Conservation (phyloP, 768 basidiomycete species). For the Rhodotorula babjevae region DNA sequence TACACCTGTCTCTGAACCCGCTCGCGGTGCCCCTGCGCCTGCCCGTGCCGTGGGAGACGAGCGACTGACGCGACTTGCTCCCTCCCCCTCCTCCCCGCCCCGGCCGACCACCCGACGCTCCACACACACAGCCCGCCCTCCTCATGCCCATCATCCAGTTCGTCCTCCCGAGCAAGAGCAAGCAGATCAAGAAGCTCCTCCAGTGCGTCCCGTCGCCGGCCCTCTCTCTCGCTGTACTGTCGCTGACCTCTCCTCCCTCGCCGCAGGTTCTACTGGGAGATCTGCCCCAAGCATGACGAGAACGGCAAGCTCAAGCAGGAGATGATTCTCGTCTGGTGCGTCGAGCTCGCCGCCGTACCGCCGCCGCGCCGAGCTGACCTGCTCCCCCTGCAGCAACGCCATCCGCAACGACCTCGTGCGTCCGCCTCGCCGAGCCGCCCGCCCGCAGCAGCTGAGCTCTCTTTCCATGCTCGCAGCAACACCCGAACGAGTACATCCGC, state of each 20-base stretch:
- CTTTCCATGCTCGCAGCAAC: constrained; percentile 65
- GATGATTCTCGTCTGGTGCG: constrained; percentile 87
- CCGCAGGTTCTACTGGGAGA: constrained; percentile 86
- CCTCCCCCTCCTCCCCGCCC: neutral
- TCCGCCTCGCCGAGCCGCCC: constrained; percentile 44
- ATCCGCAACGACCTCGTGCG: constrained; percentile 80
- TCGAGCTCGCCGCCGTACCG: too few species aligned
- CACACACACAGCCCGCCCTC: constrained; percentile 48
- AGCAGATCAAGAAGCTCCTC: constrained; percentile 91
- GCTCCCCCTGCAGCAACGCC: constrained; percentile 60
- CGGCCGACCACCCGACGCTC: neutral
- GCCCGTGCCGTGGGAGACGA: neutral
- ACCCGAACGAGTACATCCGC: constrained; percentile 98
- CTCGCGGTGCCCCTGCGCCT: neutral
- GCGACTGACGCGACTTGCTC: neutral
- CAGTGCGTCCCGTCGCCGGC: constrained; percentile 35
- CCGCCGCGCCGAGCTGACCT: neutral
- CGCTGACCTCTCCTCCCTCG: neutral
- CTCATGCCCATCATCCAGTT: constrained; percentile 99
- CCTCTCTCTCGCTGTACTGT: neutral
- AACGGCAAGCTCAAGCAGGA: constrained; percentile 97
- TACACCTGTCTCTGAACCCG: too few species aligned
- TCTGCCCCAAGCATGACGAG: constrained; percentile 96
- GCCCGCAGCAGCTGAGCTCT: neutral
- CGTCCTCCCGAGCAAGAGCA: constrained; percentile 89